Conservation (phyloP, 768 basidiomycete species). For the Russula sp. region DNA sequence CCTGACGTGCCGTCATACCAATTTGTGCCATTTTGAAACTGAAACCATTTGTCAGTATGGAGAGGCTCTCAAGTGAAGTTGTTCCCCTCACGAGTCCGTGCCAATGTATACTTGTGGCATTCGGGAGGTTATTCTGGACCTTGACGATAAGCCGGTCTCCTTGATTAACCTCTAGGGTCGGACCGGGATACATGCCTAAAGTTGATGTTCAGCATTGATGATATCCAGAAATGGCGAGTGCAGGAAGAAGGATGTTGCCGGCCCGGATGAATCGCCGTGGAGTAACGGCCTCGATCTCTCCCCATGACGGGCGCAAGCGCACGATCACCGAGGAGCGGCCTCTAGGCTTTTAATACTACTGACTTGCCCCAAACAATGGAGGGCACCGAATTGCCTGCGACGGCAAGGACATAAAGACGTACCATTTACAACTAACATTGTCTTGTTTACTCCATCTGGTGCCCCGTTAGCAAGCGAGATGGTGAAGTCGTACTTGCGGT, state of each 20-base stretch:
- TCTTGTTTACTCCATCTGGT: constrained; percentile 43
- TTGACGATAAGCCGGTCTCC: constrained; percentile 40
- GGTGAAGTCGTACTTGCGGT: constrained; percentile 46
- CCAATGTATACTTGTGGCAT: constrained; percentile 41
- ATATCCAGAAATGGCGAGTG: not conserved
- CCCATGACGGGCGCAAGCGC: not conserved
- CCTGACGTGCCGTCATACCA: constrained; percentile 49
- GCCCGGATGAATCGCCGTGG: not conserved
- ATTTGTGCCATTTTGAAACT: constrained; percentile 45
- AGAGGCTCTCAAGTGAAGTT: not conserved
- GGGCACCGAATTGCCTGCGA: too few relatives aligned
- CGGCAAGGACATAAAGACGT: constrained; percentile 2
- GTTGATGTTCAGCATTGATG: not conserved
- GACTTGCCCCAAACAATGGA: not conserved
- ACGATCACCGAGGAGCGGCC: not conserved
- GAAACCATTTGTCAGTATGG: constrained; percentile 18
- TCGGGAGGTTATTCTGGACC: constrained; percentile 38
- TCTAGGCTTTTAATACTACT: too few relatives aligned
- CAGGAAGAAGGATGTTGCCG: not conserved
- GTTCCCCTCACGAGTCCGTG: constrained; percentile 35
- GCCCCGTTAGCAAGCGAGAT: constrained; percentile 41
- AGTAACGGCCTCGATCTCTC: not conserved
- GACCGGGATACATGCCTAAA: constrained; percentile 39
- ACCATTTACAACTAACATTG: constrained; percentile 51
- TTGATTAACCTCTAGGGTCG: constrained; percentile 41